phyloP scores from a whole-genome alignment of 2,329 filamentous ascomycete genomes.

The Dendryphion nanum region DNA sequence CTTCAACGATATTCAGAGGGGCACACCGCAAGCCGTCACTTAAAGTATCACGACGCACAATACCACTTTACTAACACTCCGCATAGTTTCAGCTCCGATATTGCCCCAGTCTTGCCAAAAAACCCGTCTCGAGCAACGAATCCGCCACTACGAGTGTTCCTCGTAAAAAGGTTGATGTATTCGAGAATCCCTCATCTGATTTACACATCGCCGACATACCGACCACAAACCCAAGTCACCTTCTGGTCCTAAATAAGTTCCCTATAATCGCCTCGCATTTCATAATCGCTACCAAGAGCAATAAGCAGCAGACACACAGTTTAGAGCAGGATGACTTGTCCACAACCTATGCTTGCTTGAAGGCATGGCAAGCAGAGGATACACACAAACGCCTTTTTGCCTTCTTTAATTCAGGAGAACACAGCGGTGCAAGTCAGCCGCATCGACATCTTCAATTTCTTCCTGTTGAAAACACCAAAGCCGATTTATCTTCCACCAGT shows the following conservation, averaged over 20 bases:
- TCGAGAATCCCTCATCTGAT: conserved; percentile 57
- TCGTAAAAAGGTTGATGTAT: conserved; percentile 54
- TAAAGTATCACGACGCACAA: conserved; percentile 3
- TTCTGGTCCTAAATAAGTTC: conserved; percentile 73
- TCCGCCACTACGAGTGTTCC: conserved; percentile 8
- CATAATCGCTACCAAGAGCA: conserved; percentile 65
- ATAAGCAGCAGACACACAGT: conserved; percentile 63
- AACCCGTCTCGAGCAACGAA: conserved; percentile 53
- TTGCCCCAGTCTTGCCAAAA: conserved; percentile 66
- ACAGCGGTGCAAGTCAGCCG: conserved; percentile 70
- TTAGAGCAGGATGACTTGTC: conserved; percentile 61
- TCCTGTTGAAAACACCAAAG: conserved; percentile 62
- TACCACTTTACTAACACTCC: not conserved
- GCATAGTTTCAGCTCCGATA: conserved; percentile 71
- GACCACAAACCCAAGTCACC: conserved; percentile 50
- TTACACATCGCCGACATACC: conserved; percentile 56
- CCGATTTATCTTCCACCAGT: conserved; percentile 38
- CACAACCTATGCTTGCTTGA: conserved; percentile 61
- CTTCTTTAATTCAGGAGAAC: conserved; percentile 68
- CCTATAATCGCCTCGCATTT: conserved; percentile 70
- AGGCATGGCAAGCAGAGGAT: conserved; percentile 49
- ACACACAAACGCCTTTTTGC: conserved; percentile 50
- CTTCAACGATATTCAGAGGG: too few relatives aligned
- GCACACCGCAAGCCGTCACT: too few relatives aligned
- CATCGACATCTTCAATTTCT: conserved; percentile 73